These are phyloP conservation scores for Diaporthe velutina DNA, from an alignment of 2,329 filamentous ascomycete species.

Conservation along the genomic window DNA sequence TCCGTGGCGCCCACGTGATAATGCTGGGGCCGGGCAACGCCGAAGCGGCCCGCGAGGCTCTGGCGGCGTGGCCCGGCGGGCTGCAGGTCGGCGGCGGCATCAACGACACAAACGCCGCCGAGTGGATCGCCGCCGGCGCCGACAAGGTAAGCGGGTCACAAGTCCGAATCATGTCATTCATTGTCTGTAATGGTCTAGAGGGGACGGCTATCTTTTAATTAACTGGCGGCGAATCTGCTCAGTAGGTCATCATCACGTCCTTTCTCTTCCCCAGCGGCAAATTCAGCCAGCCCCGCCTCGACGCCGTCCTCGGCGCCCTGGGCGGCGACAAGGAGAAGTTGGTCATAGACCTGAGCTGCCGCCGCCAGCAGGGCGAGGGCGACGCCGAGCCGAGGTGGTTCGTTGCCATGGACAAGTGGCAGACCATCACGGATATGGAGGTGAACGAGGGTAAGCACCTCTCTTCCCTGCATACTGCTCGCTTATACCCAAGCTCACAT, in stretches of 20 bases:
- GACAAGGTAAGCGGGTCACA: slow-evolving; percentile 75
- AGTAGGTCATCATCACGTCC: slow-evolving; percentile 95
- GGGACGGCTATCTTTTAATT: too few relatives aligned
- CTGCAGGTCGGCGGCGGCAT: slow-evolving; percentile 97
- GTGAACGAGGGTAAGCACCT: slow-evolving; percentile 79
- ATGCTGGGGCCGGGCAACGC: slow-evolving; percentile 94
- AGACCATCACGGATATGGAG: slow-evolving; percentile 97
- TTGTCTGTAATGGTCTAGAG: neutral
- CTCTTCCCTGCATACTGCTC: neutral
- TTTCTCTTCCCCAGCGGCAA: slow-evolving; percentile 88
- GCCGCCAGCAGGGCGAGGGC: slow-evolving; percentile 75
- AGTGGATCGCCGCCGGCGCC: slow-evolving; percentile 90
- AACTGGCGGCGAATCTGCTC: slow-evolving; percentile 18
- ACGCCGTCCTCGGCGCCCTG: slow-evolving; percentile 79
- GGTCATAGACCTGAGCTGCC: slow-evolving; percentile 95
- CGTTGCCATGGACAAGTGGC: slow-evolving; percentile 99
- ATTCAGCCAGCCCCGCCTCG: slow-evolving; percentile 83
- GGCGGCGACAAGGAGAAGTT: slow-evolving; percentile 82
- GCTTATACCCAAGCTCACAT: neutral
- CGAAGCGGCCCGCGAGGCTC: slow-evolving; percentile 80
- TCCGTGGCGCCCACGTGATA: slow-evolving; percentile 91
- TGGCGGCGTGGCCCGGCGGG: slow-evolving; percentile 81
- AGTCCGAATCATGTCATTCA: too few relatives aligned
- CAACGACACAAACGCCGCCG: slow-evolving; percentile 82
- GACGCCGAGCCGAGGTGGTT: slow-evolving; percentile 70